Percentiles rank a stretch among this genome's conserved stretches.
phyloP scores from a whole-genome alignment of 2,329 filamentous ascomycete species.

The Neofusicoccum kwambonambiense region DNA sequence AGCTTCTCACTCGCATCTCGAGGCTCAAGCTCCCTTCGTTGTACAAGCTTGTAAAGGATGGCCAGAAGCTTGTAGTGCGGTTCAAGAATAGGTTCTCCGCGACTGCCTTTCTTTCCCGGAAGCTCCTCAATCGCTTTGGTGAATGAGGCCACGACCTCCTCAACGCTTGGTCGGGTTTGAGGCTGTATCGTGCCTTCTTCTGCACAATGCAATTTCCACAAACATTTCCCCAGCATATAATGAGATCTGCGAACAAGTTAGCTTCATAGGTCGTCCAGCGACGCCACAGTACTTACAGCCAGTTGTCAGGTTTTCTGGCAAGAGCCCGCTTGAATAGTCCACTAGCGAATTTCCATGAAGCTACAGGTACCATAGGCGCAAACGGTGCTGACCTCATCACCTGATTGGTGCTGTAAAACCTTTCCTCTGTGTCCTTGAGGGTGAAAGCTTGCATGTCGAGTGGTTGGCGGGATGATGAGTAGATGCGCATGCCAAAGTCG shows the following conservation, averaged over 20 bases:
- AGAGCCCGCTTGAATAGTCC: constrained; percentile 61
- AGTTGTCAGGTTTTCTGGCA: constrained; percentile 58
- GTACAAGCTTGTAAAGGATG: constrained; percentile 77
- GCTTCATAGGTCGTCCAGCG: constrained; percentile 24
- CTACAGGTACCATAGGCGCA: constrained; percentile 56
- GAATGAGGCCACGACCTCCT: constrained; percentile 57
- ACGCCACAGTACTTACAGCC: constrained; percentile 51
- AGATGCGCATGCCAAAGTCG: constrained; percentile 68
- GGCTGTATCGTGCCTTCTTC: constrained; percentile 37
- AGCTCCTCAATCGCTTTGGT: constrained; percentile 60
- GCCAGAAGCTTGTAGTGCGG: constrained; percentile 91
- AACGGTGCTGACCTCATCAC: constrained; percentile 52
- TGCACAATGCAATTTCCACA: constrained; percentile 67
- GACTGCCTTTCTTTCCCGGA: constrained; percentile 59
- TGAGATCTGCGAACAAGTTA: constrained; percentile 48
- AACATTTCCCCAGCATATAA: constrained; percentile 69
- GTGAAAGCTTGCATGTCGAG: constrained; percentile 67
- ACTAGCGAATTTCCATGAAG: constrained; percentile 64
- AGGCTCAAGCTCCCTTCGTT: constrained; percentile 44
- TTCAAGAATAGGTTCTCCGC: constrained; percentile 74
- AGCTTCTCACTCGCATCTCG: constrained; percentile 52
- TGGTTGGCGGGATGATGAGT: constrained; percentile 66
- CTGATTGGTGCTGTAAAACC: constrained; percentile 50
- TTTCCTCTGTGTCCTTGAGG: constrained; percentile 57
- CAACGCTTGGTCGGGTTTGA: constrained; percentile 34